phyloP scores from a whole-genome alignment of 345 rosid species.

The Populus euphratica region DNA sequence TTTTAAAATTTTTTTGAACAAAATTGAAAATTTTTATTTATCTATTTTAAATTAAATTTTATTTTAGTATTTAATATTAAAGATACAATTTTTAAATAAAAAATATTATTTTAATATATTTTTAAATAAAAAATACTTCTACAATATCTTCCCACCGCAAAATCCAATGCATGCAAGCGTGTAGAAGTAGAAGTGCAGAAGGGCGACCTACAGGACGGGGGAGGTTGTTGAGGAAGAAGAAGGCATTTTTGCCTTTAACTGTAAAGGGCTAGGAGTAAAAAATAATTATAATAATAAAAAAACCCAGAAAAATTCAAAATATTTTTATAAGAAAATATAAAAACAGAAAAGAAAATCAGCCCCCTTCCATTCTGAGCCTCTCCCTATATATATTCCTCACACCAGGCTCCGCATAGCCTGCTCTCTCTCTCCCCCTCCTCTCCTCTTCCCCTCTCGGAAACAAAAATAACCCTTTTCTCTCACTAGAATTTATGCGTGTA shows the following conservation, averaged over 20 bases:
- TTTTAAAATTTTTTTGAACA: too few relatives aligned
- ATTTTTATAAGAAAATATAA: background rate
- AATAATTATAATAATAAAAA: background rate
- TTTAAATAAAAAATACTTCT: too few relatives aligned
- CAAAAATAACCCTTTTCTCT: constrained; percentile 8
- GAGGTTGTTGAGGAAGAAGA: background rate
- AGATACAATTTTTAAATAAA: too few relatives aligned
- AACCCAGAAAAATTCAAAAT: constrained; percentile 2
- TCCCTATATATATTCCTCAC: constrained; percentile 44
- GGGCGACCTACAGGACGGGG: too few relatives aligned
- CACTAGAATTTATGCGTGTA: constrained; percentile 2
- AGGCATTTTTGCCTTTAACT: background rate
- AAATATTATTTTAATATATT: too few relatives aligned
- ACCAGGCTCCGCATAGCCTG: constrained; percentile 10
- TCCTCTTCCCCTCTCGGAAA: background rate
- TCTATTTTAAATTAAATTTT: too few relatives aligned
- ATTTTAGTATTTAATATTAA: too few relatives aligned
- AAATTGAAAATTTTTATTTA: too few relatives aligned
- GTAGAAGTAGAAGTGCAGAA: too few relatives aligned
- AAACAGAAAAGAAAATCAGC: background rate
- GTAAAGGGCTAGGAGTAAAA: background rate
- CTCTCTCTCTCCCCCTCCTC: constrained; percentile 12
- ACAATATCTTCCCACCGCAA: too few relatives aligned
- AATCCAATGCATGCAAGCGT: background rate
- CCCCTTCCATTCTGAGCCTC: constrained; percentile 24